These are phyloP conservation scores for Cutaneotrichosporon sp. DNA, from an alignment of 1,284 basidiomycete genomes.

Conservation along the genomic window DNA sequence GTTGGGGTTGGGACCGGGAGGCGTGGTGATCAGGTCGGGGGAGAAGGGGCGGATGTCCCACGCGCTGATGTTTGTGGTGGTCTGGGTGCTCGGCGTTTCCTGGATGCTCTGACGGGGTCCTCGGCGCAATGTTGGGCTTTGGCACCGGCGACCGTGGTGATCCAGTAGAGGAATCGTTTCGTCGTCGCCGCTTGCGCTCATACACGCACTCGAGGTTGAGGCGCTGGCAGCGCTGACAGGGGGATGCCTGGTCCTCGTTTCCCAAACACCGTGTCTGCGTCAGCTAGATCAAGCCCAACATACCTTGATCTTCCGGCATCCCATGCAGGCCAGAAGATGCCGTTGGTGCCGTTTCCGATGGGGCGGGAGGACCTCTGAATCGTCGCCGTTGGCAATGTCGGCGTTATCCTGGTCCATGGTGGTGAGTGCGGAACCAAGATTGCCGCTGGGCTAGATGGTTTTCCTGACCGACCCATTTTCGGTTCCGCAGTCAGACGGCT, in stretches of 20 bases:
- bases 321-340: slow-evolving; percentile 11
- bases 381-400: background rate
- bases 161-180: background rate
- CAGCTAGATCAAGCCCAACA: background rate
- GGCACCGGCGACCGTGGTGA: background rate
- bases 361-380: background rate
- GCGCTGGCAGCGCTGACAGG: slow-evolving; percentile 7
- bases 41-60: background rate
- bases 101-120: background rate
- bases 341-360: slow-evolving; percentile 11
- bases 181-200: slow-evolving; percentile 8
- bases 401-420: background rate
- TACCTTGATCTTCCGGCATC: slow-evolving; percentile 14
- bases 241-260: slow-evolving; percentile 8
- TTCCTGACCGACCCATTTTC: background rate
- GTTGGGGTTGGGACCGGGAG: background rate
- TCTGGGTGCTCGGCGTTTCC: background rate
- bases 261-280: slow-evolving; percentile 10
- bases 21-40: background rate
- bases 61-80: background rate
- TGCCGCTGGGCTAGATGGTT: background rate
- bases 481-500: background rate
- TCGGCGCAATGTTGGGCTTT: background rate
- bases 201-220: slow-evolving; percentile 12
- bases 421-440: background rate